Base-by-base conservation (phyloP, 768 basidiomycete genomes). In the Mycena latifolia region DNA sequence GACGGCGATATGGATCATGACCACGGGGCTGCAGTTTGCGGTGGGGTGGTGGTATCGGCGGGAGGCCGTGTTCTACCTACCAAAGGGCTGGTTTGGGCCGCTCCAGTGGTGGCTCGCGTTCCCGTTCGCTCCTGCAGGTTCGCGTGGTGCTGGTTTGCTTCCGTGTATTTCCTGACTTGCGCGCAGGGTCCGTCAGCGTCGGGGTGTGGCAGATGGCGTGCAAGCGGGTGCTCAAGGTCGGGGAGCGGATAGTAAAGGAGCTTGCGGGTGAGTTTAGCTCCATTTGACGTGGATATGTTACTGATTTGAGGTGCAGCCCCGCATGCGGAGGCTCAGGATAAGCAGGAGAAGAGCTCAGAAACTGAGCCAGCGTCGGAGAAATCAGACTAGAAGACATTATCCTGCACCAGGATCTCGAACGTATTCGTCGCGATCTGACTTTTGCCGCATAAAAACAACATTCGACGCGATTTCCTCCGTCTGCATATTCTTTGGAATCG, bases 151-250 rank as follows among this genome's bases (percentile, higher is more conserved):
- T n/a, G 18, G 41, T 24, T 65, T 59, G 18, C 29, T 11, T 53
- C 37, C 15, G 69, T 29, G 28, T 25, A 25, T 48, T 47, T 25
- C 59, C 60, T 25, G 39, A 52, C 27, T 58, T 33, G 22, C 24
- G 24, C 28, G 20, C 67, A 96, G 96, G 97, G 14, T 93, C 95
- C 14, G 92, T 99, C 65, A 95, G 94, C 71, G 94, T 95, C 45
- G 93, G 92, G 1, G 87, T 95, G 43, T 99, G 97, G 97, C 93
- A 95, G 74, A 94, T 98, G 89, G 93, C 95, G 10, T 96, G 95
- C 78, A 90, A 88, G 69, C 85, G 95, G 55, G 92, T 95, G n/a
- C 85, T 98, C 63, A 84, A 86, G 64, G 83, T 90, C n/a, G 84
- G 89, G 48, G 94, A 95, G 76, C 84, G 87, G 25, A 82, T 91